These are phyloP conservation scores for Starmerella apis DNA, from an alignment of 805 yeast genomes.

Conservation along the genomic window DNA sequence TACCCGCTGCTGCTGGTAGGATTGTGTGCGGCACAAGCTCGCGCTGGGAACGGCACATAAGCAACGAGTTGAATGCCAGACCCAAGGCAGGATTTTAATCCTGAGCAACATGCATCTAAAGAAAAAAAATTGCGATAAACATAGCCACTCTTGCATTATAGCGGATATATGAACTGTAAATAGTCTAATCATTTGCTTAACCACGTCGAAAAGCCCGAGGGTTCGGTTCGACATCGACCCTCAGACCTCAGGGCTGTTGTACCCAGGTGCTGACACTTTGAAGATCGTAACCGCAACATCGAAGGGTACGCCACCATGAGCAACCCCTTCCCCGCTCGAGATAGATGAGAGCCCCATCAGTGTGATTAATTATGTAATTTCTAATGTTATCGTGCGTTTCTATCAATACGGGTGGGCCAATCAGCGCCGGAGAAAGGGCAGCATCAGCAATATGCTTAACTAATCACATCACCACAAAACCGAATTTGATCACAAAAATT, in stretches of 20 bases:
- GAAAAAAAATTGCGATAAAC: not conserved
- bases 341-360: not conserved
- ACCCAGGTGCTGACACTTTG: not conserved
- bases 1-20: not conserved
- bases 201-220: not conserved
- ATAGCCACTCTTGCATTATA: too few species aligned
- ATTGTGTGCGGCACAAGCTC: not conserved
- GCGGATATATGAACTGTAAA: not conserved
- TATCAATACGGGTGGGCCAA: not conserved
- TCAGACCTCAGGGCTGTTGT: constrained; percentile 4
- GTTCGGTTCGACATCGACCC: constrained; percentile 5
- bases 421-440: not conserved
- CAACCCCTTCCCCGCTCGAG: constrained; percentile 8
- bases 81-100: not conserved
- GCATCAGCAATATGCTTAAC: not conserved
- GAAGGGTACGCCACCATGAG: constrained; percentile 7
- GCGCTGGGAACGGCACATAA: constrained; percentile 1
- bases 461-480: constrained; percentile 7
- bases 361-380: not conserved
- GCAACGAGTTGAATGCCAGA: not conserved
- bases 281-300: not conserved
- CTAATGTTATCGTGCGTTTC: not conserved
- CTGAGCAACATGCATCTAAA: not conserved
- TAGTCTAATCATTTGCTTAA: not conserved
- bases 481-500: constrained; percentile 3